phyloP scores from a whole-genome alignment of 2,329 filamentous ascomycete species.

The Stromatinia cepivora region DNA sequence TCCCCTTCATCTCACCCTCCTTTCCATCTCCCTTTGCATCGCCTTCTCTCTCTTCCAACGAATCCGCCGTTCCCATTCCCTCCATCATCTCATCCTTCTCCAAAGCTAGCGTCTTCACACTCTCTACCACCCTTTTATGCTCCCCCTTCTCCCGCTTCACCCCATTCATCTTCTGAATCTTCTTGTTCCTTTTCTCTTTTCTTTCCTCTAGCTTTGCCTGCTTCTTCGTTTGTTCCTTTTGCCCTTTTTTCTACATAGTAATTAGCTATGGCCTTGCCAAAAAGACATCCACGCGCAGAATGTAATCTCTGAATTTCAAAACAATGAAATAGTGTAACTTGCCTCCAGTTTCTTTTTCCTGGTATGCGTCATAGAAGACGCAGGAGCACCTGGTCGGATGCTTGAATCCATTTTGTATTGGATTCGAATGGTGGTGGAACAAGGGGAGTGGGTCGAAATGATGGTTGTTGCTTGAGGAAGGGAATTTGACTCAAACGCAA shows the following conservation, averaged over 20 bases:
- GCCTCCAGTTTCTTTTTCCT: neutral
- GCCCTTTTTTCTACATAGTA: neutral
- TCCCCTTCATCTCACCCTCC: neutral
- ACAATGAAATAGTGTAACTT: neutral
- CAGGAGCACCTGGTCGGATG: neutral
- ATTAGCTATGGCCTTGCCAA: neutral
- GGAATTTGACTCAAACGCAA: accelerated
- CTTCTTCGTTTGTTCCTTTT: neutral
- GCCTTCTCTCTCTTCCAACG: too few relatives aligned
- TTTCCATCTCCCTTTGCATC: too few relatives aligned
- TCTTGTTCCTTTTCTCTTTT: neutral
- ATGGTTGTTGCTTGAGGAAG: neutral
- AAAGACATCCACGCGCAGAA: neutral
- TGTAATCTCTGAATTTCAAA: neutral
- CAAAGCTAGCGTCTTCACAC: neutral
- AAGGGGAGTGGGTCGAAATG: neutral
- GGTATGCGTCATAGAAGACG: neutral
- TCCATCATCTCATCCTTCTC: neutral
- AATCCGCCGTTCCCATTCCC: neutral
- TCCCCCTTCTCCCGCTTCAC: neutral
- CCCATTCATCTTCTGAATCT: neutral
- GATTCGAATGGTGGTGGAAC: neutral
- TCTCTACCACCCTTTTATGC: neutral
- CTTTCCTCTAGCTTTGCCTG: neutral
- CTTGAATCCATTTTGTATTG: neutral